Conservation (phyloP, 345 rosid genomes). For the Alliaria petiolata region DNA sequence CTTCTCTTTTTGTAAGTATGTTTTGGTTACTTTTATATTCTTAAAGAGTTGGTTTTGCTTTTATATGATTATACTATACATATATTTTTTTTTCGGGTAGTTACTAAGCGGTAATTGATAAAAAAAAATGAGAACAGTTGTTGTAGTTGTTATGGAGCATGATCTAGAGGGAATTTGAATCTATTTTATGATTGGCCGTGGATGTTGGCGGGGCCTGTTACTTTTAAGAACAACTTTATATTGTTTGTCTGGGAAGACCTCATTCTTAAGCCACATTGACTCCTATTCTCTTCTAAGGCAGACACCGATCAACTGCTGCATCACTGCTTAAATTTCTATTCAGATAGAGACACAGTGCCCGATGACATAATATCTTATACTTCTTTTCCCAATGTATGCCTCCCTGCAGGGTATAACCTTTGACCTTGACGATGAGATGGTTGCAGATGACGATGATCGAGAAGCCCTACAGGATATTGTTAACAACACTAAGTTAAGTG, state of each 20-base stretch:
- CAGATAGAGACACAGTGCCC: neutral
- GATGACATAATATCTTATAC: constrained; percentile 4
- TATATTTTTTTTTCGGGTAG: neutral
- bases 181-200: constrained; percentile 1
- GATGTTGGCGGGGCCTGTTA: too few relatives aligned
- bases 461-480: constrained; percentile 75
- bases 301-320: neutral
- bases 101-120: too few relatives aligned
- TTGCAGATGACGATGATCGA: constrained; percentile 67
- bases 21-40: constrained; percentile 1
- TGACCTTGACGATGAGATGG: constrained; percentile 78
- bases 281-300: neutral
- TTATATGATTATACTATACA: neutral
- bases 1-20: neutral
- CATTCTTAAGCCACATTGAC: constrained; percentile 5
- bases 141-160: constrained; percentile 4
- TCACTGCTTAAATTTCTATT: constrained; percentile 1
- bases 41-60: neutral
- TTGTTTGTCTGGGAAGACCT: neutral
- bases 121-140: neutral
- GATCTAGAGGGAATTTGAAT: neutral
- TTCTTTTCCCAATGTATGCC: neutral
- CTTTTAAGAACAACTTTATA: too few relatives aligned
- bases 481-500: constrained; percentile 76
- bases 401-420: constrained; percentile 61